phyloP scores from a whole-genome alignment of 225 moss, liverwort and hornwort genomes.

The Rhytidiadelphus loreus region DNA sequence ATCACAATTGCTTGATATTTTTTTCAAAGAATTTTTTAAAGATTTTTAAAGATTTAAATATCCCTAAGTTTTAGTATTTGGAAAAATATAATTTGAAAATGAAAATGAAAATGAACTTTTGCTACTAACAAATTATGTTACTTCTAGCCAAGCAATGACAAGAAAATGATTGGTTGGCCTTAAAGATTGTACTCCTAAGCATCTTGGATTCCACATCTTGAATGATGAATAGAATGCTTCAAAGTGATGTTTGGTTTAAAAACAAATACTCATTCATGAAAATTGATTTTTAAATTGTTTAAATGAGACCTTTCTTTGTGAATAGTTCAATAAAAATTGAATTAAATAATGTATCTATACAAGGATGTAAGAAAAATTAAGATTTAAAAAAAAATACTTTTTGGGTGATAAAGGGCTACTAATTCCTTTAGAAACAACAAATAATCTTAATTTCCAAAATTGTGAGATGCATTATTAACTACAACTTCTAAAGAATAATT shows the following conservation, averaged over 20 bases:
- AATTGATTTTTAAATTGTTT: not conserved
- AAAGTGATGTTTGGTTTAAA: not conserved
- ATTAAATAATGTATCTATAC: not conserved
- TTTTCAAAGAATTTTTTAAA: too few relatives aligned
- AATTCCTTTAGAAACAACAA: not conserved
- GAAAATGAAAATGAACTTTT: too few relatives aligned
- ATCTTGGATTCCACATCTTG: not conserved
- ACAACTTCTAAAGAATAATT: not conserved
- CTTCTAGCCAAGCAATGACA: too few relatives aligned
- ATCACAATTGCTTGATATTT: not conserved
- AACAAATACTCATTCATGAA: not conserved
- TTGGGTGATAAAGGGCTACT: not conserved
- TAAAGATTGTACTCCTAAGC: not conserved
- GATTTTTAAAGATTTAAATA: too few relatives aligned
- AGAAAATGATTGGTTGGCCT: not conserved
- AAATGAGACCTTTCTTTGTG: accelerated
- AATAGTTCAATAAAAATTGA: not conserved
- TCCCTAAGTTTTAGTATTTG: too few relatives aligned
- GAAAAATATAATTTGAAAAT: too few relatives aligned
- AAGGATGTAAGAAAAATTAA: not conserved
- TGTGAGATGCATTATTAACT: not conserved
- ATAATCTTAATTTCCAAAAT: not conserved
- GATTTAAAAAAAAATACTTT: not conserved
- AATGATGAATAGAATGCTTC: not conserved
- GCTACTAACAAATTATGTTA: not conserved